Conservation (phyloP, 306 rosid genomes). For the Quercus dentata region DNA sequence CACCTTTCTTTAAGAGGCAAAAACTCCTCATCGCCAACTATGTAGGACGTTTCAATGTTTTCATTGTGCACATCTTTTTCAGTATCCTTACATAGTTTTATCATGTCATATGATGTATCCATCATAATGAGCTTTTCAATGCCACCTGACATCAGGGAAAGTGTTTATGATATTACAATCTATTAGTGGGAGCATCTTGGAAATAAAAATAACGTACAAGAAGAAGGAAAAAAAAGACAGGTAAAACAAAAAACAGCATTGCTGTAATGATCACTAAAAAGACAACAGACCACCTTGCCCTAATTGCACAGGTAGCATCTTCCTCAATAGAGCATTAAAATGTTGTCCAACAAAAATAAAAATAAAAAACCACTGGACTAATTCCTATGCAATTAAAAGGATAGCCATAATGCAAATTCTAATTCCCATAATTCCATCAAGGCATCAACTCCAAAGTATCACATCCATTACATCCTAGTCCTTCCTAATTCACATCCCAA, state of each 20-base stretch:
- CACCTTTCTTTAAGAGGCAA: slow-evolving; percentile 84
- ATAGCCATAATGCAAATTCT: neutral
- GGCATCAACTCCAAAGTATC: neutral
- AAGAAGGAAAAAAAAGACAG: slow-evolving; percentile 3
- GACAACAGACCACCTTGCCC: neutral
- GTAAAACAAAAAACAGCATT: neutral
- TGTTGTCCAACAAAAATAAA: neutral
- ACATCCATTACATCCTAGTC: neutral
- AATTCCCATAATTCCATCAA: neutral
- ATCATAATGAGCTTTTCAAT: slow-evolving; percentile 72
- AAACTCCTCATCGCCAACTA: slow-evolving; percentile 90
- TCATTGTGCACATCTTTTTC: slow-evolving; percentile 20
- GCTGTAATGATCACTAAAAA: neutral
- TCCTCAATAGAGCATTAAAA: neutral
- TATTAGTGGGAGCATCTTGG: neutral
- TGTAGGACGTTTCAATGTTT: slow-evolving; percentile 50
- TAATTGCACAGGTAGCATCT: neutral
- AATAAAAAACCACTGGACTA: neutral
- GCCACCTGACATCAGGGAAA: slow-evolving; percentile 45
- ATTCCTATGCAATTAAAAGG: neutral
- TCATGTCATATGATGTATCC: slow-evolving; percentile 87
- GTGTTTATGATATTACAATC: neutral
- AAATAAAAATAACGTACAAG: neutral
- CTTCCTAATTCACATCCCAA: neutral
- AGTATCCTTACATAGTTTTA: slow-evolving; percentile 56